These are phyloP conservation scores for Fragaria vesca DNA, from an alignment of 306 rosid genomes.

Conservation along the genomic window DNA sequence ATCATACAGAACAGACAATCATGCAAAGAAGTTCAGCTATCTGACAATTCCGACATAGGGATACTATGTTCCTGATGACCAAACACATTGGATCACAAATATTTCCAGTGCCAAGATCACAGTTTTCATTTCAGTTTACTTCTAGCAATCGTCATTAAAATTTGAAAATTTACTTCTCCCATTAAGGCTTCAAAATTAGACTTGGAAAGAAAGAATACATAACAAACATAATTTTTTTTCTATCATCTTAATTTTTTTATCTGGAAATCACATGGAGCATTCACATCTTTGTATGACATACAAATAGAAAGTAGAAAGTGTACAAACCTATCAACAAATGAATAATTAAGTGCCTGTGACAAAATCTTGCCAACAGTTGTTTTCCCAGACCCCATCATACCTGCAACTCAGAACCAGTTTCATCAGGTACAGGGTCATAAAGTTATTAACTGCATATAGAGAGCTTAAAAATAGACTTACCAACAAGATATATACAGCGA, in stretches of 20 bases:
- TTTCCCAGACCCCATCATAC: constrained; percentile 99
- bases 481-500: constrained; percentile 93
- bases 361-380: constrained; percentile 91
- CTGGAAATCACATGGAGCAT: not conserved
- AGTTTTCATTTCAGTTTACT: not conserved
- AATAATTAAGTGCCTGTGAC: constrained; percentile 72
- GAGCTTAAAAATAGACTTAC: constrained; percentile 56
- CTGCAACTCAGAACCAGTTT: constrained; percentile 48
- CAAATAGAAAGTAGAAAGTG: constrained; percentile 20
- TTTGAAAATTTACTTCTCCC: constrained; percentile 14
- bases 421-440: constrained; percentile 18
- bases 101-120: constrained; percentile 20
- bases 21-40: not conserved
- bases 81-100: not conserved
- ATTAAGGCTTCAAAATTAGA: constrained; percentile 14
- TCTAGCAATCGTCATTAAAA: constrained; percentile 13
- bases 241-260: not conserved
- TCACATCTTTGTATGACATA: constrained; percentile 1
- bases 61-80: constrained; percentile 8
- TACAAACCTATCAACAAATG: constrained; percentile 79
- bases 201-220: constrained; percentile 9
- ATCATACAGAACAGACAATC: constrained; percentile 11
- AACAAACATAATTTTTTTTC: constrained; percentile 6
- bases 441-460: constrained; percentile 21
- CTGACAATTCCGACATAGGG: constrained; percentile 20